Base-by-base conservation (phyloP, 1,284 basidiomycete genomes). In the Austroboletus novae-zelandiae region DNA sequence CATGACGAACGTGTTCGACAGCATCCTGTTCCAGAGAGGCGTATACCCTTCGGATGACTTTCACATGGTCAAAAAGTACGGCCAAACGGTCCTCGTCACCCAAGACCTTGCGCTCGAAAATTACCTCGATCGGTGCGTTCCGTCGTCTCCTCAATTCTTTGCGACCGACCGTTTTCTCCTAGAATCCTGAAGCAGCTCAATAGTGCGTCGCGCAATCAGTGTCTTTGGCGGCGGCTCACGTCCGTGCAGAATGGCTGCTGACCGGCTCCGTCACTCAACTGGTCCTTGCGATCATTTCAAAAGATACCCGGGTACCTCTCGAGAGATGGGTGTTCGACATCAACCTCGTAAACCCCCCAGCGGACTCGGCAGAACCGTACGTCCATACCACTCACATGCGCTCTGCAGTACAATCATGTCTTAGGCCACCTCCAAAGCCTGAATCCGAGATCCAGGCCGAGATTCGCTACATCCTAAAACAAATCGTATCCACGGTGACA, bases 271-370 rank as follows among this genome's bases (percentile, higher is more conserved):
- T 98, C 30, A 94, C 89, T 2, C 89, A 98, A 55, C 80, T 99
- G 2, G 96, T 99, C 1, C 82, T 98, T 15, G 96, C 92, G 11
- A 97, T 99, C 70, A 92, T 99, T 56, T 91, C 93, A 27, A 93
- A 95, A 65, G 96, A 99, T 64, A 89, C 91, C 15, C 81, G 91
- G 42, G 86, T 89, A 53, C 91, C 95, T 1, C 79, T 98, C 45
- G 97, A 99, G 70, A 80, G 97, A 56, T 99, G 97, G 97, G 94
- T 98, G 49, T 99, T 99, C 70, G 94, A 98, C 71, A 81, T 99
- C 62, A 88, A 94, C 62, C 80, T 95, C 40, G 77, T 87, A 31
- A 81, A 85, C 51, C 77, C 78, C 40, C 73, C 80, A 9, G 59
- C 74, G 9, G 77, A 79, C 45, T 61, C 71, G 23, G 61, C 69